Base-by-base conservation (phyloP, 1,284 basidiomycete genomes). In the Puccinia triticina region DNA sequence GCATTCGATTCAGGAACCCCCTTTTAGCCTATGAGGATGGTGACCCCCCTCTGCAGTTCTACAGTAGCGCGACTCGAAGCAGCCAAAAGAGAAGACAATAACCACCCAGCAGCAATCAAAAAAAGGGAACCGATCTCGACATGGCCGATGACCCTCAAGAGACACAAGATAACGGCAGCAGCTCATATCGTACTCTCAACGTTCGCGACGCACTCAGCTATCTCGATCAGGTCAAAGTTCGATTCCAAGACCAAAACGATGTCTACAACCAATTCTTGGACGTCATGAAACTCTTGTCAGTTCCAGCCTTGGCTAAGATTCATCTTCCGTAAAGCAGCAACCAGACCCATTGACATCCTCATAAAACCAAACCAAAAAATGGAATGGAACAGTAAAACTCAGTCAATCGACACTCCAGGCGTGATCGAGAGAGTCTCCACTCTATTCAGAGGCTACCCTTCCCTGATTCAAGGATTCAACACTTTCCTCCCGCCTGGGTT, bases 391-490 rank as follows among this genome's bases (percentile, higher is more conserved):
- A 77, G 76, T 40, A 82, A 82, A 37, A 76, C 80, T 29, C 80
- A 82, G 37, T 76, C 80, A n/a, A 87, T 87, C 83, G 87, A 87
- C 84, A 87, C 87, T 59, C 87, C 87, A 2, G 87, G 87, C 77
- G 87, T 87, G 69, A 87, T 87, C 82, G 87, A 87, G 79, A 85
- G 87, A 64, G 87, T 87, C n/a, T 87, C 86, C 18, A 87, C 85
- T 64, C 84, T 87, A 73, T 87, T 87, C 77, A 86, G 87, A 66
- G 87, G 87, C 37, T 86, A 87, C 83, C 87, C 87, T 12, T 84
- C 85, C 77, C 85, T 87, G 50, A 87, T 87, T 59, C 87, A 87
- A 79, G 87, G 87, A 59, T 87, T 87, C 83, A 87, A 87, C 84
- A 87, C 87, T 32, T 87, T 87, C 83, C 84, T 87, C 50, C 87